These are phyloP conservation scores for Jimgerdemannia lactiflua DNA, from an alignment of 192 early-diverging fungal genomes.

Conservation along the genomic window DNA sequence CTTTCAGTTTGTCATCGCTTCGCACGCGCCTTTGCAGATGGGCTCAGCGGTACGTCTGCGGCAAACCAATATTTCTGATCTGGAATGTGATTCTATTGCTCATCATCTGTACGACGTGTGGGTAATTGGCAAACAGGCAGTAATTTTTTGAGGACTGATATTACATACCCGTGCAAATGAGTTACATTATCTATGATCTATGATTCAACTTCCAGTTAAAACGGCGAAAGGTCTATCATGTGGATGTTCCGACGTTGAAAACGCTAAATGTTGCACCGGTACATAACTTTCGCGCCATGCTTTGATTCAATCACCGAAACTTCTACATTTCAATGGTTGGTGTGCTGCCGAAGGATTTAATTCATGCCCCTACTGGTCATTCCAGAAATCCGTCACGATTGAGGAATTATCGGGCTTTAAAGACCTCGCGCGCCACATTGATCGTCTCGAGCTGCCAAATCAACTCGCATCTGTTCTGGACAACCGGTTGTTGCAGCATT, in stretches of 20 bases:
- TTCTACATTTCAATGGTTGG: too few species aligned
- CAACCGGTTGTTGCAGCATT: slow-evolving; percentile 45
- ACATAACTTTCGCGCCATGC: neutral
- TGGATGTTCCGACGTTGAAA: slow-evolving; percentile 28
- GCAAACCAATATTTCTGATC: neutral
- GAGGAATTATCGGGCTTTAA: slow-evolving; percentile 37
- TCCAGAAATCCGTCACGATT: slow-evolving; percentile 12
- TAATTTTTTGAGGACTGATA: neutral
- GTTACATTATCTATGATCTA: neutral
- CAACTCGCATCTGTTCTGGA: slow-evolving; percentile 44
- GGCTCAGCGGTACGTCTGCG: neutral
- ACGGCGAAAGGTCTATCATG: slow-evolving; percentile 36
- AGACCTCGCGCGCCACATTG: slow-evolving; percentile 40
- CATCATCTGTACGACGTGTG: neutral
- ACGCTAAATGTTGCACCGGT: slow-evolving; percentile 18
- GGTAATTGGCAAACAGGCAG: neutral
- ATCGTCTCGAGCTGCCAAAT: slow-evolving; percentile 42
- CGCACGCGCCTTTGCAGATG: neutral
- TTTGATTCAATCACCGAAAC: too few species aligned
- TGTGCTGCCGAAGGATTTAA: neutral
- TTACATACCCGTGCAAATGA: neutral
- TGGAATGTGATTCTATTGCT: neutral
- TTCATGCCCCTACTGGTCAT: neutral
- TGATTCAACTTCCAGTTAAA: slow-evolving; percentile 16
- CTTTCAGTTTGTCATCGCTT: neutral